phyloP scores from a whole-genome alignment of 495 filamentous ascomycete genomes.

The Aspergillus steynii region DNA sequence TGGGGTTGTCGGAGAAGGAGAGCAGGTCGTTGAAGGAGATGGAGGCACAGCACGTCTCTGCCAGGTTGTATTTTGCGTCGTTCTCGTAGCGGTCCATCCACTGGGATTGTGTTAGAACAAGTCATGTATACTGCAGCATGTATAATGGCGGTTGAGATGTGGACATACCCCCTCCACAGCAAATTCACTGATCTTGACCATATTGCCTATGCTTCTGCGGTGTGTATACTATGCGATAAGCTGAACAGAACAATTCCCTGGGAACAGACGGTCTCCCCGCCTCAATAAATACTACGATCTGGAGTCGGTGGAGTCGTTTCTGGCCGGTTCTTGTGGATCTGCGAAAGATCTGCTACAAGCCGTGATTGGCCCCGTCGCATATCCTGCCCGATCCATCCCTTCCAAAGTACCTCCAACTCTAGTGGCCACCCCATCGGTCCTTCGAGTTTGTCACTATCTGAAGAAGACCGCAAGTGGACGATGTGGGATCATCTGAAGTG shows the following conservation, averaged over 20 bases:
- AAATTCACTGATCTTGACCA: constrained; percentile 66
- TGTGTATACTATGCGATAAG: background rate
- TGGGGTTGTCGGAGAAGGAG: constrained; percentile 9
- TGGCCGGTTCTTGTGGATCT: too few species aligned
- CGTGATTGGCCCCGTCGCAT: background rate
- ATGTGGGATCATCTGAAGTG: too few species aligned
- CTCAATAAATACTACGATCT: background rate
- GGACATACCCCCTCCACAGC: constrained; percentile 62
- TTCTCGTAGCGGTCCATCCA: constrained; percentile 80
- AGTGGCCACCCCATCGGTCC: too few species aligned
- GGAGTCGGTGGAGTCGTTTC: background rate
- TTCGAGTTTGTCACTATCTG: too few species aligned
- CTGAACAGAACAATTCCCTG: background rate
- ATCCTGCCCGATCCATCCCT: background rate
- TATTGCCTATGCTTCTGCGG: constrained; percentile 19
- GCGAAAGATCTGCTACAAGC: too few species aligned
- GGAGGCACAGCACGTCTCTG: constrained; percentile 75
- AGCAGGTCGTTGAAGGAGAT: constrained; percentile 67
- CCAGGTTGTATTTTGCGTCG: constrained; percentile 69
- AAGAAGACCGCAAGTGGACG: too few species aligned
- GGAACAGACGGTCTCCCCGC: background rate
- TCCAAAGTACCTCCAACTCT: too few species aligned
- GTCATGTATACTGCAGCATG: background rate
- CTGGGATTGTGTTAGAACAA: constrained; percentile 31
- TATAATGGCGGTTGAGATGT: background rate